These are phyloP conservation scores for Boletales sp. DNA, from an alignment of 768 basidiomycete genomes.

Conservation along the genomic window DNA sequence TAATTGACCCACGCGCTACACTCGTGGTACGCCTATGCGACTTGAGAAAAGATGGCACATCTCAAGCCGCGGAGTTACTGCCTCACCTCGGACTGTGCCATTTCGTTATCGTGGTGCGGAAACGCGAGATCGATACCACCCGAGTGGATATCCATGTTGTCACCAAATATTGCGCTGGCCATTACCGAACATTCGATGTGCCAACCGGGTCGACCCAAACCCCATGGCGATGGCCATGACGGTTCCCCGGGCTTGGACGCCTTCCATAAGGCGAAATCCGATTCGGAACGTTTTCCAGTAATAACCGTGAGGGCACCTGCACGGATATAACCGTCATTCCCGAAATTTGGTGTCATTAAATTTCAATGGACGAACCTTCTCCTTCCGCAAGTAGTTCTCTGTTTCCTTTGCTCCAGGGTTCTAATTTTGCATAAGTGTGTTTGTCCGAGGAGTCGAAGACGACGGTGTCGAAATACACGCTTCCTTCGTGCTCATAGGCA, in stretches of 20 bases:
- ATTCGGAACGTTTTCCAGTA: constrained; percentile 66
- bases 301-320: constrained; percentile 56
- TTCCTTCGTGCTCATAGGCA: constrained; percentile 66
- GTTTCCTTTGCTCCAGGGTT: constrained; percentile 96
- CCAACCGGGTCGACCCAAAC: constrained; percentile 90
- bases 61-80: constrained; percentile 3
- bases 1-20: constrained; percentile 97
- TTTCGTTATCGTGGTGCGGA: constrained; percentile 98
- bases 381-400: constrained; percentile 85
- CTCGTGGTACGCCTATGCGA: constrained; percentile 81
- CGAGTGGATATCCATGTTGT: constrained; percentile 95
- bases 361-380: constrained; percentile 57
- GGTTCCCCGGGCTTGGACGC: constrained; percentile 95
- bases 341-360: neutral
- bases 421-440: constrained; percentile 90
- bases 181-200: constrained; percentile 99
- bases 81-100: constrained; percentile 91
- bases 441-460: constrained; percentile 72
- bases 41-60: constrained; percentile 3
- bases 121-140: constrained; percentile 98
- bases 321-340: neutral
- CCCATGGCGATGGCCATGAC: constrained; percentile 96
- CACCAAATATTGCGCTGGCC: constrained; percentile 87
- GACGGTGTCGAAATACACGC: constrained; percentile 88
- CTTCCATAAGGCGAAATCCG: constrained; percentile 99